Evolutionary conservation across 2,329 filamentous ascomycete genomes (phyloP), one percentile per base, ranked within the genome.

Genomic region (Botrytis squamosa): DNA sequence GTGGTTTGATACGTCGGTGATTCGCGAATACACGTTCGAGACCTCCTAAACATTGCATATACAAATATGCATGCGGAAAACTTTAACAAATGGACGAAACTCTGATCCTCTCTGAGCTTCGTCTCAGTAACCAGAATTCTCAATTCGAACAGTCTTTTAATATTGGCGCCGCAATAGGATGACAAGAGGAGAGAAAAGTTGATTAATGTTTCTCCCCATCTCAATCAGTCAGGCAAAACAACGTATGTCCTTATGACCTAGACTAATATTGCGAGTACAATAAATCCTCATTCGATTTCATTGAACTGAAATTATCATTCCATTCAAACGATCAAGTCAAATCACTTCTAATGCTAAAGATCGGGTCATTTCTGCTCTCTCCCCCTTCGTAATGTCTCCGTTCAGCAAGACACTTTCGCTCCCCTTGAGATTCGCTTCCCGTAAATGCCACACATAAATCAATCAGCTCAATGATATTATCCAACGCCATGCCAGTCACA

Each of bases 401-500:
- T 57, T 55, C 18, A 42, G 6, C n/a, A 57, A 55, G 36, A 57
- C 22, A 59, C 46, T 57, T 69, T 29, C 3, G 40, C 36, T 18
- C 36, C 36, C n/a, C 18, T 42, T 68, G 10, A 42, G 7, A 68
- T 57, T 68, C 33, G 65, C 46, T 68, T 29, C 66, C 4, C 52
- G 52, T 42, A 69, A 69, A 69, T 69, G 49, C 36, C 12, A 69
- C 18, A 69, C 18, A 57, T 42, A 57, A 68, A 69, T 69, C 66
- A 69, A 69, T 42, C 66, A 57, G 38, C 49, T 57, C 66, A 69
- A 57, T 69, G 49, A 57, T 69, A 57, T 69, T 69, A 69, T 69
- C 66, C 66, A 69, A 69, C 66, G 66, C 66, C 66, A 69, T 52
- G 66, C 66, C 49, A 33, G n/a, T 33, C 66, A 69, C 66, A 69